A percentile compares a stretch with the other conserved stretches of the same genome.
Conservation (phyloP, 495 filamentous ascomycete species). For the Aspergillus saccharolyticus region DNA sequence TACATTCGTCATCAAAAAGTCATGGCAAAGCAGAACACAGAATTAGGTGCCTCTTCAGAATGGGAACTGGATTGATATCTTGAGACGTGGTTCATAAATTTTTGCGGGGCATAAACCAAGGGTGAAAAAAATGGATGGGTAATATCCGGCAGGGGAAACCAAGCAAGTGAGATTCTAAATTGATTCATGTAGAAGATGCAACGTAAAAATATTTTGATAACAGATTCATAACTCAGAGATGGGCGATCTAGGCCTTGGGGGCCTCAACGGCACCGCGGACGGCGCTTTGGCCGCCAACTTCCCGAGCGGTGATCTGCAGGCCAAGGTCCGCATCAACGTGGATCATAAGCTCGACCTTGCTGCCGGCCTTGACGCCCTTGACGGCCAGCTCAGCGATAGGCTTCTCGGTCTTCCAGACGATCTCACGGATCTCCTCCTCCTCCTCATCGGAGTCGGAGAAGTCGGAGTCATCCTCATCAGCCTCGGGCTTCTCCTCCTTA, state of each 20-base stretch:
- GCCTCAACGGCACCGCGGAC: slow-evolving; percentile 66
- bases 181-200: slow-evolving; percentile 7
- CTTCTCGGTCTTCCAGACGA: slow-evolving; percentile 85
- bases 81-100: slow-evolving; percentile 1
- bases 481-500: slow-evolving; percentile 59
- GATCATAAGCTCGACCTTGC: slow-evolving; percentile 88
- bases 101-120: slow-evolving; percentile 1
- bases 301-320: slow-evolving; percentile 73
- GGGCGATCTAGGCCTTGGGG: slow-evolving; percentile 21
- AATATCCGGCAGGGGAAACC: slow-evolving; percentile 5
- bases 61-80: not conserved
- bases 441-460: slow-evolving; percentile 58
- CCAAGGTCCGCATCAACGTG: slow-evolving; percentile 73
- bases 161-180: slow-evolving; percentile 5
- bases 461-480: slow-evolving; percentile 62
- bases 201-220: slow-evolving; percentile 19
- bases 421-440: slow-evolving; percentile 80
- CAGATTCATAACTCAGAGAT: slow-evolving; percentile 9
- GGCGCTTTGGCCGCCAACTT: slow-evolving; percentile 80
- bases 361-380: slow-evolving; percentile 76
- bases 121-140: slow-evolving; percentile 5
- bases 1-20: slow-evolving; percentile 26
- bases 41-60: not conserved
- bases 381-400: slow-evolving; percentile 83
- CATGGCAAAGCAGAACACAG: slow-evolving; percentile 12